Evolutionary conservation across 2,329 filamentous ascomycete species (phyloP), one percentile per base, ranked within the genome.

Genomic region (Fusarium coffeatum): DNA sequence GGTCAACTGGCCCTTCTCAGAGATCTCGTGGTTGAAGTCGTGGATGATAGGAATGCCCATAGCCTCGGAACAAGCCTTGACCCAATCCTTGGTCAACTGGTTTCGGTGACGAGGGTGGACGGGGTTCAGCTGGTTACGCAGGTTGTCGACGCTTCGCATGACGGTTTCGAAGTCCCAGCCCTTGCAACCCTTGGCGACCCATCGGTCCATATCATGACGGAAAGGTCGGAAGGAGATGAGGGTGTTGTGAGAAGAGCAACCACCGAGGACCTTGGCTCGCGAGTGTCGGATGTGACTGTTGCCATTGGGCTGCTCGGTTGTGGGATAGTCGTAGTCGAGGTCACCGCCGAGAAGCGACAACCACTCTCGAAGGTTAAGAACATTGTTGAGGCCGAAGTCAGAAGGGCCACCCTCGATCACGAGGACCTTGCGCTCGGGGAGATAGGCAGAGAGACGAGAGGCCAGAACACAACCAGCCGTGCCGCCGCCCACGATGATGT

Each of bases 231-330:
- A 97, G 20, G 92, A 96, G 80, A 97, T 97, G 75, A 97, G 86
- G 22, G 94, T 97, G 83, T 97, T 97, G 86, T 97, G 94, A 64
- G 92, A 95, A 46, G 93, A 97, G 86, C 94, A 97, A 72, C 94
- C 94, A 73, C 94, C 94, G 30, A 97, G 87, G 41, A 97, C 93
- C 85, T 97, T 97, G 69, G 94, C 94, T 68, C 94, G 91, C 16
- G 94, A 97, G 84, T 97, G 94, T 71, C 93, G 90, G 83, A 97
- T 97, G 83, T 93, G 88, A 59, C 92, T 96, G 85, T 97, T 97
- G 78, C 93, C 93, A 83, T 89, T 96, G 69, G 93, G 93, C 84
- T 97, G 94, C 82, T 97, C 93, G 49, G 90, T 93, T 42, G 93
- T 97, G 76, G 88, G 88, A 81, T 97, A 97, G 81, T 97, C 93